A percentile compares a stretch with the other conserved stretches of the same genome.
phyloP scores from a whole-genome alignment of 208 protist genomes.

The Leishmania mexicana region DNA sequence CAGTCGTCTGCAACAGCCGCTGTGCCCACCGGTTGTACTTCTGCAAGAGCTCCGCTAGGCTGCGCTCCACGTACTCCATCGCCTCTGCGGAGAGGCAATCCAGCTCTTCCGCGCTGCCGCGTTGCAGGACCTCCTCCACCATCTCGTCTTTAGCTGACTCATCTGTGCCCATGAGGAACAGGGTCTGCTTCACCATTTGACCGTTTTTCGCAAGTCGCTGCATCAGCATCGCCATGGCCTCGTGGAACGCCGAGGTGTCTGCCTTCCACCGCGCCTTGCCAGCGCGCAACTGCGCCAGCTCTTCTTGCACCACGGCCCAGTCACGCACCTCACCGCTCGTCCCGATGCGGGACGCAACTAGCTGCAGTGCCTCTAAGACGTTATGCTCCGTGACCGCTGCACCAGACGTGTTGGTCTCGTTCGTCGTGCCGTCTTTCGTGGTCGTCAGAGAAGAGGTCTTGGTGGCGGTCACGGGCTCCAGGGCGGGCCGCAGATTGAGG shows the following conservation, averaged over 20 bases:
- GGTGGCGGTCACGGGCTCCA: not conserved
- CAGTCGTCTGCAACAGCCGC: conserved; percentile 71
- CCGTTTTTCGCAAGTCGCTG: conserved; percentile 62
- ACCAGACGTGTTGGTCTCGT: not conserved
- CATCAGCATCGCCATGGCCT: conserved; percentile 65
- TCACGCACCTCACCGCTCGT: conserved; percentile 34
- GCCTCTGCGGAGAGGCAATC: conserved; percentile 1
- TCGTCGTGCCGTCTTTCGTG: not conserved
- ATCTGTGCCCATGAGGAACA: conserved; percentile 81
- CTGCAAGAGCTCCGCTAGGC: conserved; percentile 73
- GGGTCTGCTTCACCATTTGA: conserved; percentile 55
- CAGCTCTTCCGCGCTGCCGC: conserved; percentile 1
- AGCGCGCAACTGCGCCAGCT: conserved; percentile 40
- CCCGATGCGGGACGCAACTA: conserved; percentile 43
- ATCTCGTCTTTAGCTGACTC: conserved; percentile 71
- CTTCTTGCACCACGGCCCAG: conserved; percentile 29
- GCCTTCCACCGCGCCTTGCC: conserved; percentile 40
- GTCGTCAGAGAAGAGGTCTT: not conserved
- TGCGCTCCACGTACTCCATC: conserved; percentile 52
- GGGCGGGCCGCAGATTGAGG: conserved; percentile 23
- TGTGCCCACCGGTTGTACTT: conserved; percentile 85
- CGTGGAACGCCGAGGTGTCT: conserved; percentile 58
- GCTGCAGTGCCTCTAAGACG: conserved; percentile 54
- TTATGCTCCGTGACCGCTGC: conserved; percentile 50
- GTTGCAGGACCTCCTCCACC: conserved; percentile 58